These are phyloP conservation scores for Nigrospora sphaerica DNA, from an alignment of 2,329 filamentous ascomycete species.

Conservation along the genomic window DNA sequence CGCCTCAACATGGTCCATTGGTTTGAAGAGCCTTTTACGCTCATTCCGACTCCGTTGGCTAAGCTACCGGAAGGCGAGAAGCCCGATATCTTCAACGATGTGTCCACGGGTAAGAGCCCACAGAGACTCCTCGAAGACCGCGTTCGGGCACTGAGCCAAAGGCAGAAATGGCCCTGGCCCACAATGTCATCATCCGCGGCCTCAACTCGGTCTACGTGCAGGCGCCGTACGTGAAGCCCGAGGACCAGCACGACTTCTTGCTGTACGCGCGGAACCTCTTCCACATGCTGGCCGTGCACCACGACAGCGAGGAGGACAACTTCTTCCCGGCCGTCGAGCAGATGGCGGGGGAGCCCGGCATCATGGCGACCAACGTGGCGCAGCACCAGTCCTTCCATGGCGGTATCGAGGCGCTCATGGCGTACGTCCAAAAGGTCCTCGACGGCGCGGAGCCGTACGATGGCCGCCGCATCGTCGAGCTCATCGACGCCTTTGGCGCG, in stretches of 20 bases:
- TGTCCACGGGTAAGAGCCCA: too few species aligned
- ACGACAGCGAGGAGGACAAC: constrained; percentile 27
- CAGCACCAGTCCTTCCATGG: constrained; percentile 32
- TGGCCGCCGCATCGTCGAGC: constrained; percentile 18
- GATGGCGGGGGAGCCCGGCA: constrained; percentile 22
- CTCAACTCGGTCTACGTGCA: constrained; percentile 31
- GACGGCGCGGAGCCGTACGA: constrained; percentile 20
- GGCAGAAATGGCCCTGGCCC: constrained; percentile 22
- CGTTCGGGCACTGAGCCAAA: too few species aligned
- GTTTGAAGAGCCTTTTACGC: too few species aligned
- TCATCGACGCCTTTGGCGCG: constrained; percentile 28
- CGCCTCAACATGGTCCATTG: too few species aligned
- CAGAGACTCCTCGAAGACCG: too few species aligned
- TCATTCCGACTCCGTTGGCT: too few species aligned
- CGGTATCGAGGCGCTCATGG: constrained; percentile 22
- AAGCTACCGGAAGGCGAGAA: too few species aligned
- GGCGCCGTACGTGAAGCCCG: constrained; percentile 17
- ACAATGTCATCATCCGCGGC: constrained; percentile 28
- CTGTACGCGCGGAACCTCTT: constrained; percentile 25
- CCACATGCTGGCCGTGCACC: constrained; percentile 27
- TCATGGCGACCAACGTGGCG: constrained; percentile 33
- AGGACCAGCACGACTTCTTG: constrained; percentile 25
- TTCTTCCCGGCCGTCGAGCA: constrained; percentile 31
- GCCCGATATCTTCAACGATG: too few species aligned
- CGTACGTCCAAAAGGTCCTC: constrained; percentile 22